These are phyloP conservation scores for Ascochyta koolunga DNA, from an alignment of 2,329 filamentous ascomycete species.

Conservation along the genomic window DNA sequence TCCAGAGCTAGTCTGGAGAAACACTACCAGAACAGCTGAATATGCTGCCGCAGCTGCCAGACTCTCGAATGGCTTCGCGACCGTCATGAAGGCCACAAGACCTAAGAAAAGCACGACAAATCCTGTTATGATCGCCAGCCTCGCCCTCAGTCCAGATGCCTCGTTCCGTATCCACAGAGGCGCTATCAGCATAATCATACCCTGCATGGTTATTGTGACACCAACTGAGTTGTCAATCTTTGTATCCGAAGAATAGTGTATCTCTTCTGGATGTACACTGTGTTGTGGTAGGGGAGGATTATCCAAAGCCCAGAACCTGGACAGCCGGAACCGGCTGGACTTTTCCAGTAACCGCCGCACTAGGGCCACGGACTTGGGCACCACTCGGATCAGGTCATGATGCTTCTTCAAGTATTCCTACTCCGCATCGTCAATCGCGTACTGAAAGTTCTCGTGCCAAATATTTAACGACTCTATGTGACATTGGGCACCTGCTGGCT, in stretches of 20 bases:
- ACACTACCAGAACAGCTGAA: not conserved
- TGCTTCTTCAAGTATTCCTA: not conserved
- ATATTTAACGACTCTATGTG: not conserved
- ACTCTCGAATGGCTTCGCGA: not conserved
- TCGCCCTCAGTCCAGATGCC: not conserved
- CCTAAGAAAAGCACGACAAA: not conserved
- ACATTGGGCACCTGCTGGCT: not conserved
- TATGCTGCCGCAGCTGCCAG: not conserved
- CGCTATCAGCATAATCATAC: not conserved
- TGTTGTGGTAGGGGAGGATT: not conserved
- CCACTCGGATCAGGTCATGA: not conserved
- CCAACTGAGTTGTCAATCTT: not conserved
- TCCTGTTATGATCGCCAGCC: not conserved
- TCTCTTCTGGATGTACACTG: not conserved
- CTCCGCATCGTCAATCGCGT: not conserved
- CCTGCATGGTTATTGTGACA: not conserved
- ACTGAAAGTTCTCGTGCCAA: not conserved
- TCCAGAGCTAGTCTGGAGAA: not conserved
- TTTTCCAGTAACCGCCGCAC: not conserved
- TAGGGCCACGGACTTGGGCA: not conserved
- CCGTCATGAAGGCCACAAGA: not conserved
- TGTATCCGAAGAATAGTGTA: not conserved
- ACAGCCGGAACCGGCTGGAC: not conserved
- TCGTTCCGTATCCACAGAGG: not conserved
- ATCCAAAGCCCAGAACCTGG: not conserved